Conservation (phyloP, 768 basidiomycete species). For the Flagelloscypha sp. region DNA sequence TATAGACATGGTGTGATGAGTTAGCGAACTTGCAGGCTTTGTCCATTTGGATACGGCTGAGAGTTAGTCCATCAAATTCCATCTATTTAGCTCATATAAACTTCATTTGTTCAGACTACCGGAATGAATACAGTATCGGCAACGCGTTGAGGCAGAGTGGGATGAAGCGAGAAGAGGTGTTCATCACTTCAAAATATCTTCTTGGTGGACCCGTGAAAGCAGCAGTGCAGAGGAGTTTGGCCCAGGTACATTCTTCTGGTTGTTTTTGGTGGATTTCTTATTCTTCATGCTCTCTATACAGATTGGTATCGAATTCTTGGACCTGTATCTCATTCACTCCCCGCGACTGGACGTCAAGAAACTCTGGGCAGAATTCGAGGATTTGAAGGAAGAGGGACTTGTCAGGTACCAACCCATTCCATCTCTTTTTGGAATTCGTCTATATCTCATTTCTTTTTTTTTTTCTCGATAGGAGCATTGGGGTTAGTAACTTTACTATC, state of each 20-base stretch:
- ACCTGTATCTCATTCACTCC: slow-evolving; percentile 39
- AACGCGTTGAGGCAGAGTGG: slow-evolving; percentile 40
- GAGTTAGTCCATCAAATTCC: too few species aligned
- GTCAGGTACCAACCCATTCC: slow-evolving; percentile 27
- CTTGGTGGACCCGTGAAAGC: slow-evolving; percentile 27
- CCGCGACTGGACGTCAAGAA: slow-evolving; percentile 21
- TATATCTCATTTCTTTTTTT: too few species aligned
- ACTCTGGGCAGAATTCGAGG: slow-evolving; percentile 38
- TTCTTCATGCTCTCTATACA: slow-evolving; percentile 23
- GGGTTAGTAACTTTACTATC: slow-evolving; percentile 34
- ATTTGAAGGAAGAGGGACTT: slow-evolving; percentile 31
- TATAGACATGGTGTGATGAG: slow-evolving; percentile 55
- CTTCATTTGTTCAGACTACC: slow-evolving; percentile 30
- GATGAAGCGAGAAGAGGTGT: slow-evolving; percentile 35
- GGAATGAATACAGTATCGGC: slow-evolving; percentile 27
- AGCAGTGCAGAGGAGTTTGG: slow-evolving; percentile 38
- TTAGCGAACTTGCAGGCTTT: too few species aligned
- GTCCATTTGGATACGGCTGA: too few species aligned
- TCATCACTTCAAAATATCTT: slow-evolving; percentile 49
- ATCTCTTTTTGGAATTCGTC: slow-evolving; percentile 1
- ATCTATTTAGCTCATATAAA: slow-evolving; percentile 1
- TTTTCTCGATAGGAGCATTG: slow-evolving; percentile 25
- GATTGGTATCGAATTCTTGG: slow-evolving; percentile 43
- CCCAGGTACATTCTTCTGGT: slow-evolving; percentile 28
- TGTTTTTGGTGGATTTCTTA: background rate